phyloP scores from a whole-genome alignment of 176 grass and related monocot species.

The Raddia guianensis region DNA sequence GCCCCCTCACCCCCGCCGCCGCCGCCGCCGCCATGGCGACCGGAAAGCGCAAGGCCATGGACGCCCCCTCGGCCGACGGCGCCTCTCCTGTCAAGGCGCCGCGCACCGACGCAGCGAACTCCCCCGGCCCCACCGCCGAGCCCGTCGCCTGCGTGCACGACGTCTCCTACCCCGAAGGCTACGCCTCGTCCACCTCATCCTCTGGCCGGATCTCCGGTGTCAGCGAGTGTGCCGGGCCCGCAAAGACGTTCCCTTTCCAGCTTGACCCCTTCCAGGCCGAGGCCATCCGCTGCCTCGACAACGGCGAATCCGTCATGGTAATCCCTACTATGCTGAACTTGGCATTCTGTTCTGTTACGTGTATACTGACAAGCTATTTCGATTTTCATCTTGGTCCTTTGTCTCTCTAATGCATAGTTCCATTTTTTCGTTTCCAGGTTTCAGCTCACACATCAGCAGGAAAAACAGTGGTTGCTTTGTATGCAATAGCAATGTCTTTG shows the following conservation, averaged over 20 bases:
- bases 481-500: constrained; percentile 95
- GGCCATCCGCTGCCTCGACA: constrained; percentile 64
- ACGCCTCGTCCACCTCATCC: constrained; percentile 40
- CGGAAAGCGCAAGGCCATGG: constrained; percentile 65
- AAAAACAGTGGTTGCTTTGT: constrained; percentile 90
- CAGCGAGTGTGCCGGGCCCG: constrained; percentile 43
- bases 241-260: constrained; percentile 81
- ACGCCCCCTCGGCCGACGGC: background rate
- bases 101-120: background rate
- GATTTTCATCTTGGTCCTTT: background rate
- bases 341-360: background rate
- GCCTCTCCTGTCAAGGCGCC: constrained; percentile 40
- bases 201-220: constrained; percentile 10
- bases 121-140: constrained; percentile 27
- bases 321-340: background rate
- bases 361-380: background rate
- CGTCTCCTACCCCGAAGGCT: constrained; percentile 84
- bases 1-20: background rate
- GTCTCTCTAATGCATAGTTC: background rate
- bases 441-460: constrained; percentile 94
- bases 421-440: constrained; percentile 54
- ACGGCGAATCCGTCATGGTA: constrained; percentile 60
- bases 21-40: constrained; percentile 47
- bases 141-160: constrained; percentile 80
- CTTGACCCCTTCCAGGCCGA: constrained; percentile 92